These are phyloP conservation scores for Multifurca ochricompacta DNA, from an alignment of 768 basidiomycete genomes.

Conservation along the genomic window DNA sequence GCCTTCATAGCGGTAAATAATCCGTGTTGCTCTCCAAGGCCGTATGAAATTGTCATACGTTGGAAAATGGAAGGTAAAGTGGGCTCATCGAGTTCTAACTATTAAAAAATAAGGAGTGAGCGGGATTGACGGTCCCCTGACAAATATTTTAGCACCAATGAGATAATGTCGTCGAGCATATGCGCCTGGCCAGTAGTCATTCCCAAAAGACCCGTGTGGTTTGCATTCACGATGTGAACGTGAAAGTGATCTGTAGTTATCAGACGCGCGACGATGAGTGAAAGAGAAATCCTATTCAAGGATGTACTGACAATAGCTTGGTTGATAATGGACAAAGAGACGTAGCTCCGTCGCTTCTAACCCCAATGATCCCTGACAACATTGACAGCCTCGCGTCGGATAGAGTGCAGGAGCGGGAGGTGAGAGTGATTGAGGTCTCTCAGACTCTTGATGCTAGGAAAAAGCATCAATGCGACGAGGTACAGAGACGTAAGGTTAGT, in stretches of 20 bases:
- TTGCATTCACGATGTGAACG: conserved; percentile 81
- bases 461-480: conserved; percentile 68
- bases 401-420: conserved; percentile 55
- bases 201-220: conserved; percentile 51
- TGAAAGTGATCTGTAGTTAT: conserved; percentile 78
- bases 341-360: conserved; percentile 54
- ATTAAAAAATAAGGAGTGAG: conserved; percentile 15
- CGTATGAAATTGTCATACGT: conserved; percentile 72
- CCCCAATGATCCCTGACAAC: conserved; percentile 60
- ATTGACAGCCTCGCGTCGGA: conserved; percentile 46
- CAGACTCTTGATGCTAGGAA: conserved; percentile 55
- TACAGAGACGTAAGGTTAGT: conserved; percentile 71
- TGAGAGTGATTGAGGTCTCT: conserved; percentile 68
- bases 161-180: conserved; percentile 86
- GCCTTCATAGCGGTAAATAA: conserved; percentile 43
- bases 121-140: not conserved
- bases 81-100: conserved; percentile 55
- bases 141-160: conserved; percentile 49
- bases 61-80: conserved; percentile 51
- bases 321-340: conserved; percentile 91
- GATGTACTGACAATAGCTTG: conserved; percentile 73
- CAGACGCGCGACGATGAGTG: not conserved
- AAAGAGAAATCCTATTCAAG: not conserved
- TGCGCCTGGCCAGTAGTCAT: conserved; percentile 89
- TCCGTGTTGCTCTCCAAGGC: conserved; percentile 74